These are phyloP conservation scores for Plenodomus tracheiphilus DNA, from an alignment of 2,329 filamentous ascomycete genomes.

Conservation along the genomic window DNA sequence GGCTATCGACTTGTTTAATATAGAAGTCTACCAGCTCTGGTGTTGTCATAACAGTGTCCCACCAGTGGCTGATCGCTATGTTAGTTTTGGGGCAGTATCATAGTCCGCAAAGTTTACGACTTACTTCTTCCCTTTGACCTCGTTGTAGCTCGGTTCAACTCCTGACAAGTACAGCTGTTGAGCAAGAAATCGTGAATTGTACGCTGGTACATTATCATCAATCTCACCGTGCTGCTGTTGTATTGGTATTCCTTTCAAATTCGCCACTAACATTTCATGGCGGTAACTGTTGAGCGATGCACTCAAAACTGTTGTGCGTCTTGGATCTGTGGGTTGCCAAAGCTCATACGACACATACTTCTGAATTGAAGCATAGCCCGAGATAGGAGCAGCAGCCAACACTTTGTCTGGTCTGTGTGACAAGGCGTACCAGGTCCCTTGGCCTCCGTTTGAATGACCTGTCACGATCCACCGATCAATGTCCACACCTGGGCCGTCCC, in stretches of 20 bases:
- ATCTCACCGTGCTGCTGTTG: conserved; percentile 60
- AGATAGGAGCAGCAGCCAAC: conserved; percentile 60
- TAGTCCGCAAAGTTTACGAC: conserved; percentile 29
- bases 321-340: conserved; percentile 60
- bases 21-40: conserved; percentile 55
- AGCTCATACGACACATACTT: conserved; percentile 62
- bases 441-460: conserved; percentile 65
- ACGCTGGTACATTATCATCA: conserved; percentile 63
- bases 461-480: conserved; percentile 55
- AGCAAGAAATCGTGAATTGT: conserved; percentile 59
- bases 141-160: conserved; percentile 52
- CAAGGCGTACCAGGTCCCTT: conserved; percentile 61
- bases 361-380: conserved; percentile 62
- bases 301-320: conserved; percentile 52
- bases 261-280: conserved; percentile 59
- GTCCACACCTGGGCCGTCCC: conserved; percentile 54
- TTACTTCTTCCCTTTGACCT: conserved; percentile 47
- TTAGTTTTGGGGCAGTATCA: background rate
- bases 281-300: conserved; percentile 56
- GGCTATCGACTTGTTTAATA: conserved; percentile 32
- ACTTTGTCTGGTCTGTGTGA: conserved; percentile 61
- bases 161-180: conserved; percentile 52
- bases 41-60: conserved; percentile 56
- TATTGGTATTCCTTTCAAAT: conserved; percentile 57
- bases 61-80: background rate